Conservation (phyloP, 164 flowering plant species). For the Hamamelis virginiana region DNA sequence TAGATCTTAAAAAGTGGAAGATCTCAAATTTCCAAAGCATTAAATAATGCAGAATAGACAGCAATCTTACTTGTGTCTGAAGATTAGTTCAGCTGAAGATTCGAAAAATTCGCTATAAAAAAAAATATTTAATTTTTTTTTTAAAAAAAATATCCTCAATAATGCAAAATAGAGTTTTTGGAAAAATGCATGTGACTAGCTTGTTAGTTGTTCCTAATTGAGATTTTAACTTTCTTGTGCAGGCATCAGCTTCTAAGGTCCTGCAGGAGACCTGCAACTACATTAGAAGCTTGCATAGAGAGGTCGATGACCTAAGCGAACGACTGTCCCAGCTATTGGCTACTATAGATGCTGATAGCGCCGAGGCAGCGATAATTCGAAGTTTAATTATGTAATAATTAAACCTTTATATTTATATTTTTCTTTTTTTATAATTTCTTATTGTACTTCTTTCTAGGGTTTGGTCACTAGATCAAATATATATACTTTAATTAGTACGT, state of each 20-base stretch:
- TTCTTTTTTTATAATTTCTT: constrained; percentile 3
- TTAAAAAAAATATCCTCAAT: no score
- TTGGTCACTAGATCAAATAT: constrained; percentile 14
- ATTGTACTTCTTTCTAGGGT: constrained; percentile 2
- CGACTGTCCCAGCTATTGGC: constrained; percentile 60
- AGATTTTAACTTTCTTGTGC: constrained; percentile 1
- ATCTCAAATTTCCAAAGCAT: no score
- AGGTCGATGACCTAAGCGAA: constrained; percentile 68
- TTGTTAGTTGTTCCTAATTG: not conserved
- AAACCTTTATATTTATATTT: no score
- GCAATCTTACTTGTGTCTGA: no score
- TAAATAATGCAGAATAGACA: no score
- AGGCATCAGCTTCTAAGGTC: constrained; percentile 69
- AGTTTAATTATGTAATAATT: constrained; percentile 44
- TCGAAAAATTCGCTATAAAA: no score
- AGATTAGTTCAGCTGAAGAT: no score
- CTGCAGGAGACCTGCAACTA: constrained; percentile 78
- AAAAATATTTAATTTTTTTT: no score
- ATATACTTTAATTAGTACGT: no score
- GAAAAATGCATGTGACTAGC: not conserved
- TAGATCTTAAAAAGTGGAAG: no score
- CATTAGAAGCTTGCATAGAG: constrained; percentile 61
- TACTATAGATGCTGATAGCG: constrained; percentile 55
- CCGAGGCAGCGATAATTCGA: constrained; percentile 71
- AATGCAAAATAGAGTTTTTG: no score